These are phyloP conservation scores for Phlegmacium glaucopus DNA, from an alignment of 768 basidiomycete genomes.

Conservation along the genomic window DNA sequence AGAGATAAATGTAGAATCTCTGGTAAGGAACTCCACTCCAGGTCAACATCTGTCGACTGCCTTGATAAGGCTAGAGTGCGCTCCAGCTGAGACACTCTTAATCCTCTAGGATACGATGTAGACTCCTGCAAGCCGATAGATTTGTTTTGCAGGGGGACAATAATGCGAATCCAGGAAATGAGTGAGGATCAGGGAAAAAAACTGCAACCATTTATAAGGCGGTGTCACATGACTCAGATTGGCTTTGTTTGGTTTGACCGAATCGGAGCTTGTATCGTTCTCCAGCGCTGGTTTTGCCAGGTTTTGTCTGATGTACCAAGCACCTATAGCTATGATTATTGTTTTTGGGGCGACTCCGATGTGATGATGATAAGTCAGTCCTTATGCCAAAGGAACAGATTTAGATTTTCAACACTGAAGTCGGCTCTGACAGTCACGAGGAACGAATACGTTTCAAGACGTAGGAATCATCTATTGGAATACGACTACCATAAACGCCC, in stretches of 20 bases:
- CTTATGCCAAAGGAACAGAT: too few species aligned
- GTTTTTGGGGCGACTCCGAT: too few species aligned
- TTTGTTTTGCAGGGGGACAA: slow-evolving; percentile 24
- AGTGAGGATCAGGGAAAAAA: slow-evolving; percentile 16
- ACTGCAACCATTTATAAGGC: slow-evolving; percentile 6
- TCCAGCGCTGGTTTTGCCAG: too few species aligned
- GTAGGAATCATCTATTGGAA: too few species aligned
- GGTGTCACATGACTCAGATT: slow-evolving; percentile 10
- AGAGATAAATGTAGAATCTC: slow-evolving; percentile 17
- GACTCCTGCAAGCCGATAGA: slow-evolving; percentile 22
- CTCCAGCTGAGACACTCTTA: slow-evolving; percentile 23
- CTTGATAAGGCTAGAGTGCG: slow-evolving; percentile 16
- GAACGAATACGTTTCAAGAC: too few species aligned
- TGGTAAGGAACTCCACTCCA: slow-evolving; percentile 28
- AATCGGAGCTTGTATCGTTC: too few species aligned
- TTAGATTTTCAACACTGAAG: too few species aligned
- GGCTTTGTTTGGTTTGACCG: neutral
- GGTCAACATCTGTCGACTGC: slow-evolving; percentile 17
- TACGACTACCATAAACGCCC: too few species aligned
- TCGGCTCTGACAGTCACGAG: too few species aligned
- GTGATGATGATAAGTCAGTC: too few species aligned
- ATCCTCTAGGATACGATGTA: slow-evolving; percentile 22
- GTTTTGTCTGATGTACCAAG: too few species aligned
- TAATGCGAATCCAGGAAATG: slow-evolving; percentile 24
- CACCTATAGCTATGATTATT: too few species aligned